Evolutionary conservation across 2,329 filamentous ascomycete species (phyloP).

Genomic region (Whalleya microplaca): DNA sequence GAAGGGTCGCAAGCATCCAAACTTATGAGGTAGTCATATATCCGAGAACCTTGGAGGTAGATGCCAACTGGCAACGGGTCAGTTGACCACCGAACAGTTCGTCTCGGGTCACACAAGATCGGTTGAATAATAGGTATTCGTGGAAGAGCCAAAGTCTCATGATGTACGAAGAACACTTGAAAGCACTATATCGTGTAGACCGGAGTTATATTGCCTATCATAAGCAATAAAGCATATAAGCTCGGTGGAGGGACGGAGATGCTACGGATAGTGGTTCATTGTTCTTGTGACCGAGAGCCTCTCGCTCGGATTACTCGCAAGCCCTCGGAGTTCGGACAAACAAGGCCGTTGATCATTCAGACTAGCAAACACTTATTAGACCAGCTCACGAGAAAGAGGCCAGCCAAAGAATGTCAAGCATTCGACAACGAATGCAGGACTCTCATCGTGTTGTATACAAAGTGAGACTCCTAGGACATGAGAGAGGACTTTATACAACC

Average conservation of each 20-base stretch:
- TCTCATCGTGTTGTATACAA: neutral
- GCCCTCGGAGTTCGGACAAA: conserved; percentile 22
- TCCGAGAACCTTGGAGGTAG: neutral
- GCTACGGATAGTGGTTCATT: conserved; percentile 1
- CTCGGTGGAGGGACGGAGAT: neutral
- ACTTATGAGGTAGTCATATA: neutral
- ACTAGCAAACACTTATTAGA: neutral
- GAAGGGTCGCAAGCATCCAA: neutral
- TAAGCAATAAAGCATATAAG: neutral
- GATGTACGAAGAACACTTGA: neutral
- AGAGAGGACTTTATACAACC: too few relatives aligned
- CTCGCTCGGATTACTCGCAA: neutral
- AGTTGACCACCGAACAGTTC: neutral
- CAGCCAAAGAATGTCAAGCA: neutral
- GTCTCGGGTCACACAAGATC: neutral
- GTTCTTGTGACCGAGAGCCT: neutral
- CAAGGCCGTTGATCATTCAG: neutral
- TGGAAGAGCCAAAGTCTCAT: neutral
- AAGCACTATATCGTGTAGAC: neutral
- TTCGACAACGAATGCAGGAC: neutral
- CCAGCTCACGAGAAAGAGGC: neutral
- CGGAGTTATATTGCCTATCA: neutral
- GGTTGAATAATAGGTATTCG: neutral
- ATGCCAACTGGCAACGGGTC: neutral
- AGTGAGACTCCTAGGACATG: neutral